phyloP scores from a whole-genome alignment of 2,329 filamentous ascomycete species.

The Pseudogymnoascus sp. region DNA sequence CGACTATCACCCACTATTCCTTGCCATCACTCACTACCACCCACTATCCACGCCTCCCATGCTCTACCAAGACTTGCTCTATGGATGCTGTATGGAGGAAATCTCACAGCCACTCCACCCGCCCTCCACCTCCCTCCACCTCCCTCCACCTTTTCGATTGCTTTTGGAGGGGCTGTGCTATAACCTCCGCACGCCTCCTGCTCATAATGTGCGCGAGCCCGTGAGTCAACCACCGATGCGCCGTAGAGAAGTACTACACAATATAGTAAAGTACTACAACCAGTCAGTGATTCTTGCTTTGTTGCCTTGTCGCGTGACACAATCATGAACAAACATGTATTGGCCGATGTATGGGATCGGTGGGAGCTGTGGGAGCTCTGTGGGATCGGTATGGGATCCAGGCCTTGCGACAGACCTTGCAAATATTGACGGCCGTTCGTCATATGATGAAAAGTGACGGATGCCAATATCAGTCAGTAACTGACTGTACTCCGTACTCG shows the following conservation, averaged over 20 bases:
- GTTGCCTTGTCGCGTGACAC: conserved; percentile 3
- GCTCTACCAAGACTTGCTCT: background rate
- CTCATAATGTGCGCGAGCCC: background rate
- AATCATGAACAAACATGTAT: background rate
- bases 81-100: background rate
- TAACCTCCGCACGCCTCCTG: background rate
- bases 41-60: background rate
- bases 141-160: background rate
- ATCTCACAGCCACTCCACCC: background rate
- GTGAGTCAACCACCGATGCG: background rate
- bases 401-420: background rate
- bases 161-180: background rate
- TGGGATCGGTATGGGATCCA: background rate
- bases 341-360: too few relatives aligned
- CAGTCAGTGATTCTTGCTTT: background rate
- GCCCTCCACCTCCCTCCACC: too few relatives aligned
- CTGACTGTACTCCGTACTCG: background rate
- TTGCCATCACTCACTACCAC: background rate
- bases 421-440: background rate
- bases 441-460: conserved; percentile 1
- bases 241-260: background rate
- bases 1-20: background rate
- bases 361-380: too few relatives aligned
- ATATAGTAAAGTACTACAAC: background rate
- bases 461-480: background rate